Percentiles rank a stretch among this genome's conserved stretches.
Evolutionary conservation across 805 yeast species (phyloP).

Genomic region (Metschnikowia cerradonensis): DNA sequence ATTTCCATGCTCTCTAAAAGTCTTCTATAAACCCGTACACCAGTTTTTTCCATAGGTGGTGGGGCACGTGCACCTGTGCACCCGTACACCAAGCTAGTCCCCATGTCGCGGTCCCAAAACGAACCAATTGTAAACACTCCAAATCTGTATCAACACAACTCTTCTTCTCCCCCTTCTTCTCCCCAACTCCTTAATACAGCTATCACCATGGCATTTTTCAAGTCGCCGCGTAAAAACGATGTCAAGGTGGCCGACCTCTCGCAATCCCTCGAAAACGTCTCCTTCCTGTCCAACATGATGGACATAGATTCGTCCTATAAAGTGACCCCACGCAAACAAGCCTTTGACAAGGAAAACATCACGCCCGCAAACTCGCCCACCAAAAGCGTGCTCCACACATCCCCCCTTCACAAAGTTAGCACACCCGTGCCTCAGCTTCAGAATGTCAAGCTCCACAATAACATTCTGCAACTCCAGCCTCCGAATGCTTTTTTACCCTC

Average conservation of each 20-base stretch:
- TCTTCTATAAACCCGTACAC: no score
- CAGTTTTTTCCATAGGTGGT: no score
- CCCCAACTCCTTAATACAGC: no score
- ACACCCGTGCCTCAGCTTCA: slow-evolving; percentile 14
- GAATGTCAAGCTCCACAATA: slow-evolving; percentile 23
- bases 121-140: slow-evolving; percentile 6
- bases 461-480: slow-evolving; percentile 33
- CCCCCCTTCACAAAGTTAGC: slow-evolving; percentile 13
- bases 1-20: no score
- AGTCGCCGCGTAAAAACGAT: slow-evolving; percentile 16
- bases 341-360: slow-evolving; percentile 17
- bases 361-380: slow-evolving; percentile 30
- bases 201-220: slow-evolving; percentile 16
- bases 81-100: neutral
- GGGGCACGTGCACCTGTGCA: no score
- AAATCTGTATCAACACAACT: neutral
- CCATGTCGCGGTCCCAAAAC: neutral
- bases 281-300: slow-evolving; percentile 33
- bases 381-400: slow-evolving; percentile 29
- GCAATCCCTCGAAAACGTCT: slow-evolving; percentile 41
- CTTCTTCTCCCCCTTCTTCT: no score
- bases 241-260: slow-evolving; percentile 35
- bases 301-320: slow-evolving; percentile 38
- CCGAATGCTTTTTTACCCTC: slow-evolving; percentile 24
- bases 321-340: slow-evolving; percentile 22